Evolutionary conservation across 2,329 filamentous ascomycete species (phyloP).

Genomic region (Cytospora chrysosperma): DNA sequence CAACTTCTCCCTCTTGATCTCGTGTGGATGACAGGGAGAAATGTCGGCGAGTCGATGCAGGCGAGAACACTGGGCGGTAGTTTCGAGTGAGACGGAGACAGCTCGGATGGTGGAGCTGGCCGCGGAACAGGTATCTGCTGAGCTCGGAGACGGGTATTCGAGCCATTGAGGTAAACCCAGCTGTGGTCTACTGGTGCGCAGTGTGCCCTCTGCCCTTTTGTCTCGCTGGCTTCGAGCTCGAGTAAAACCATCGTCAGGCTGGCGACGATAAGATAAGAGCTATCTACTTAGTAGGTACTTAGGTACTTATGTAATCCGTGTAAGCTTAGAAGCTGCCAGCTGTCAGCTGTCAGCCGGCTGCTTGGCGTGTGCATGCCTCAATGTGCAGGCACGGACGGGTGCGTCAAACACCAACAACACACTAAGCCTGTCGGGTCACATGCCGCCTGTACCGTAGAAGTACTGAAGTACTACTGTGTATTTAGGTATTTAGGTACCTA

Average conservation of each 20-base stretch:
- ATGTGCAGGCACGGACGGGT: too few relatives aligned
- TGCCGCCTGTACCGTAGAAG: too few relatives aligned
- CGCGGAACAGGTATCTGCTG: conserved; percentile 49
- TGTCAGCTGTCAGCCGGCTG: neutral
- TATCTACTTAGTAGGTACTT: too few relatives aligned
- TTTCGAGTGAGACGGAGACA: conserved; percentile 36
- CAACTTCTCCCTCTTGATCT: neutral
- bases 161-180: conserved; percentile 38
- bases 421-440: too few relatives aligned
- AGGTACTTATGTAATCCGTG: neutral
- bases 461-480: too few relatives aligned
- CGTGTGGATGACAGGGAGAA: neutral
- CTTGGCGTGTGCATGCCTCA: too few relatives aligned
- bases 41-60: neutral
- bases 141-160: conserved; percentile 45
- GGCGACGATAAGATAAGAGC: neutral
- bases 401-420: too few relatives aligned
- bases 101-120: conserved; percentile 42
- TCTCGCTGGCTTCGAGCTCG: neutral
- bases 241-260: neutral
- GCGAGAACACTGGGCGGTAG: neutral
- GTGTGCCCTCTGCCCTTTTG: neutral
- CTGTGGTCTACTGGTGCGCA: neutral
- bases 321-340: neutral
- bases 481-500: too few relatives aligned